Conservation (phyloP, 495 filamentous ascomycete species). For the Neurospora sp. region DNA sequence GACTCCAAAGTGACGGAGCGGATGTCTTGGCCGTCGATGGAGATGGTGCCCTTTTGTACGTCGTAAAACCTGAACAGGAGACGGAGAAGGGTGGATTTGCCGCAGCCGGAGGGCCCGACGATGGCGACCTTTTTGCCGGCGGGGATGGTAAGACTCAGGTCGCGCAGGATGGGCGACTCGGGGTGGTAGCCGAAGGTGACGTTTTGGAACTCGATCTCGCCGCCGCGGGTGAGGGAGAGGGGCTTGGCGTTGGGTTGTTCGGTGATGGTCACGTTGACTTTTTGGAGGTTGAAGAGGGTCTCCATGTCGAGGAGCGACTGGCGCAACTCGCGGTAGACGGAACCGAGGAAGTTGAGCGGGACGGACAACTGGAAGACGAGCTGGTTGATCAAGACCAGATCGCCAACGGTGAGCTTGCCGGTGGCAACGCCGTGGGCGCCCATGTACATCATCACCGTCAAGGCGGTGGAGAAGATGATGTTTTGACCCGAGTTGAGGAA, state of each 20-base stretch:
- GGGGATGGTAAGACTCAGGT: constrained; percentile 80
- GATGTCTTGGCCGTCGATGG: constrained; percentile 90
- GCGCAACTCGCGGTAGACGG: constrained; percentile 88
- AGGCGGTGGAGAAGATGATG: constrained; percentile 88
- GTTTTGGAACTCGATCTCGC: constrained; percentile 88
- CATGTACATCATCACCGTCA: constrained; percentile 98
- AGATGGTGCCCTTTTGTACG: constrained; percentile 73
- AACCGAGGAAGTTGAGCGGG: constrained; percentile 90
- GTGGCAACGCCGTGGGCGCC: constrained; percentile 78
- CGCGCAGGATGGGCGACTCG: constrained; percentile 77
- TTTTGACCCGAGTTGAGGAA: constrained; percentile 97
- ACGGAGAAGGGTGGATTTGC: constrained; percentile 86
- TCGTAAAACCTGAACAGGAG: constrained; percentile 94
- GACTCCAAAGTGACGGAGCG: constrained; percentile 73
- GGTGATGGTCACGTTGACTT: constrained; percentile 82
- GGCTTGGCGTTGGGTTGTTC: constrained; percentile 64
- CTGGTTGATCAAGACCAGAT: constrained; percentile 97
- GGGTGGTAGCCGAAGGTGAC: constrained; percentile 88
- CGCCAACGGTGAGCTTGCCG: constrained; percentile 80
- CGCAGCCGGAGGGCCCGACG: constrained; percentile 90
- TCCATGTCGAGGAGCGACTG: constrained; percentile 97
- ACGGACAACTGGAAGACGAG: constrained; percentile 96
- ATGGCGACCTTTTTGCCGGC: constrained; percentile 93
- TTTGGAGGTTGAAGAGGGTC: constrained; percentile 96
- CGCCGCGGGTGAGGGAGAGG: constrained; percentile 61